Conservation (phyloP, 371 early-diverging fungal genomes). For the Parasitella parasitica region DNA sequence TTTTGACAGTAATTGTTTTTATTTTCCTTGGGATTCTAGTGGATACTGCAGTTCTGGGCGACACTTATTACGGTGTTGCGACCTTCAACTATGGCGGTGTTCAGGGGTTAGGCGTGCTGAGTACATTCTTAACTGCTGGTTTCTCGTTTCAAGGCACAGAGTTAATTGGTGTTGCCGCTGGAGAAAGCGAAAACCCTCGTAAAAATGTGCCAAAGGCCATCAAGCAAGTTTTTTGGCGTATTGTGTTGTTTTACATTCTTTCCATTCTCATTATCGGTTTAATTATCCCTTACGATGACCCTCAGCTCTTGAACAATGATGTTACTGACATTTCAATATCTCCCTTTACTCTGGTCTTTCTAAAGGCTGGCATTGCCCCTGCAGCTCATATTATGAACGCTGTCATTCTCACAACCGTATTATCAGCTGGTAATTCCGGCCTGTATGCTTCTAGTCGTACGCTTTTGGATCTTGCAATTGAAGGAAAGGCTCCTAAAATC, state of each 20-base stretch:
- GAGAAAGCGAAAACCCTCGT: conserved; percentile 73
- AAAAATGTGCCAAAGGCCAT: conserved; percentile 60
- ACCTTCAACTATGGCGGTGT: conserved; percentile 31
- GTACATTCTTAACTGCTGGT: conserved; percentile 74
- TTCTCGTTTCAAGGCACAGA: conserved; percentile 89
- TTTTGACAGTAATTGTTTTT: conserved; percentile 66
- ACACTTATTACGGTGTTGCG: conserved; percentile 30
- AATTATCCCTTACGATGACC: conserved; percentile 62
- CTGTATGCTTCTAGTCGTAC: conserved; percentile 73
- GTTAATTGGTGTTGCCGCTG: conserved; percentile 73
- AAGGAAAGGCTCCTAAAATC: conserved; percentile 57
- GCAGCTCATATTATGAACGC: conserved; percentile 46
- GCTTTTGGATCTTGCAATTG: conserved; percentile 59
- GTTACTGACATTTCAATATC: conserved; percentile 53
- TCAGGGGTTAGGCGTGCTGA: conserved; percentile 32
- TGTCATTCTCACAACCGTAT: conserved; percentile 55
- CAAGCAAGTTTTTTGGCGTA: conserved; percentile 51
- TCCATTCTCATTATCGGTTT: conserved; percentile 69
- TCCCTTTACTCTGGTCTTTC: conserved; percentile 68
- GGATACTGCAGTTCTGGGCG: conserved; percentile 50
- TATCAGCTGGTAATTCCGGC: conserved; percentile 70
- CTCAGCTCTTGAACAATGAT: conserved; percentile 48
- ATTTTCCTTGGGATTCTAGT: conserved; percentile 66
- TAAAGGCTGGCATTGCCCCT: conserved; percentile 48
- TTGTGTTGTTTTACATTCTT: conserved; percentile 64